phyloP scores from a whole-genome alignment of 1,139 yeast species.

The Hyphopichia buzzinii region DNA sequence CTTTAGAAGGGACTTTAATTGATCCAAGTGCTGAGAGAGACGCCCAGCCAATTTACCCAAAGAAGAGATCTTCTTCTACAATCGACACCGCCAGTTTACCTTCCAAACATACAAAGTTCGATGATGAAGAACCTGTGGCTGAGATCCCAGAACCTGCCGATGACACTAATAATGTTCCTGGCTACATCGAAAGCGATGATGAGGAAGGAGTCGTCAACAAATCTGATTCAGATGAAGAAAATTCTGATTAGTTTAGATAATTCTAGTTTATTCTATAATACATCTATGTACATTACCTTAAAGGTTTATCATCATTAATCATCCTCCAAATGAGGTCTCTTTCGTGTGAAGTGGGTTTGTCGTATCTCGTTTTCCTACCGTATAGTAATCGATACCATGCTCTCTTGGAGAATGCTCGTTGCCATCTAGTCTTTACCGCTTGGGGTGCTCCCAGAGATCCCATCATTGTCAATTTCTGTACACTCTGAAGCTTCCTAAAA shows the following conservation, averaged over 20 bases:
- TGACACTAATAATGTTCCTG: conserved; percentile 9
- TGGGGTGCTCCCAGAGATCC: conserved; percentile 13
- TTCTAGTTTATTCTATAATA: too few relatives aligned
- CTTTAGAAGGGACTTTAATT: conserved; percentile 81
- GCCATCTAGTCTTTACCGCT: background rate
- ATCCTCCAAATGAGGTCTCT: conserved; percentile 71
- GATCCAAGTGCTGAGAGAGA: conserved; percentile 59
- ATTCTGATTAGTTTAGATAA: conserved; percentile 27
- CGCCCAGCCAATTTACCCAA: conserved; percentile 48
- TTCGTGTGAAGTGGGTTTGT: conserved; percentile 43
- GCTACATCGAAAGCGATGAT: conserved; percentile 14
- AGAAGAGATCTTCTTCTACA: conserved; percentile 24
- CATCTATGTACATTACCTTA: conserved; percentile 11
- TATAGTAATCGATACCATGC: conserved; percentile 21
- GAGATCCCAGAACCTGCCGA: conserved; percentile 24
- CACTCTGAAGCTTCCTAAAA: conserved; percentile 49
- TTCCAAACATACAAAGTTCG: conserved; percentile 44
- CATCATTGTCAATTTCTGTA: conserved; percentile 70
- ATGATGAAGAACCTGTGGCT: conserved; percentile 24
- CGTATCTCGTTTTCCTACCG: conserved; percentile 29
- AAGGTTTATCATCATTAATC: conserved; percentile 59
- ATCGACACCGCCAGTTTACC: conserved; percentile 5
- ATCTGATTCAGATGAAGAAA: conserved; percentile 31
- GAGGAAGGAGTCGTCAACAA: conserved; percentile 25
- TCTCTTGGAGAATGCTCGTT: conserved; percentile 2